phyloP scores from a whole-genome alignment of 129 eudicot genomes.

The Artemisia tridentata region DNA sequence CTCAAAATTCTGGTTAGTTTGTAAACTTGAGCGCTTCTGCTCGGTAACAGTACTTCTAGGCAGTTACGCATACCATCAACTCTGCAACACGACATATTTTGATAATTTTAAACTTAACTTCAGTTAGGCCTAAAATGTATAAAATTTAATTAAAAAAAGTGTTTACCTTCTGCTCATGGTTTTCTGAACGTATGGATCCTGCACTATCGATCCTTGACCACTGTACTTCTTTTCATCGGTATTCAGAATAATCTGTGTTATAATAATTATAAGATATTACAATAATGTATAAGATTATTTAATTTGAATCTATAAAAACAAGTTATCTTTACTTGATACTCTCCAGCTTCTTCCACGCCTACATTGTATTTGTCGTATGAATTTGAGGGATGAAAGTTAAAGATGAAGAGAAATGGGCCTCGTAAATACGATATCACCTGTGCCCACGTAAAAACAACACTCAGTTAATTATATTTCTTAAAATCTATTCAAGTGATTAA shows the following conservation, averaged over 20 bases:
- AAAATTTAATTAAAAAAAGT: not conserved
- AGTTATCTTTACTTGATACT: constrained; percentile 64
- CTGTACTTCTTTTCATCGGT: constrained; percentile 81
- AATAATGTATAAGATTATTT: too few relatives aligned
- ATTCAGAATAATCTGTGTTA: constrained; percentile 58
- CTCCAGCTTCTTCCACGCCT: constrained; percentile 99
- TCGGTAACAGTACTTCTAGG: constrained; percentile 76
- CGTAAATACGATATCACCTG: constrained; percentile 87
- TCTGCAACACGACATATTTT: constrained; percentile 38
- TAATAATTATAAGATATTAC: constrained; percentile 2
- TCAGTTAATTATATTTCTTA: not conserved
- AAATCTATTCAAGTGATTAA: not conserved
- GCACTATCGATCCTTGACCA: constrained; percentile 63
- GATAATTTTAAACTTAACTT: not conserved
- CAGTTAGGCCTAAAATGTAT: too few relatives aligned
- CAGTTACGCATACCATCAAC: constrained; percentile 73
- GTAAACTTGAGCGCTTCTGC: constrained; percentile 85
- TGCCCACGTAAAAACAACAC: constrained; percentile 6
- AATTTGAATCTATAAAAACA: not conserved
- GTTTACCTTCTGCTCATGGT: constrained; percentile 67
- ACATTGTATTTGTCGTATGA: constrained; percentile 65
- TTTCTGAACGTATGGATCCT: constrained; percentile 57
- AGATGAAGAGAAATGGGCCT: constrained; percentile 84
- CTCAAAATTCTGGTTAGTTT: constrained; percentile 59
- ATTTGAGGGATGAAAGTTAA: constrained; percentile 79